These are phyloP conservation scores for Ploettnerulaceae sp. DNA, from an alignment of 2,329 filamentous ascomycete species.

Conservation along the genomic window DNA sequence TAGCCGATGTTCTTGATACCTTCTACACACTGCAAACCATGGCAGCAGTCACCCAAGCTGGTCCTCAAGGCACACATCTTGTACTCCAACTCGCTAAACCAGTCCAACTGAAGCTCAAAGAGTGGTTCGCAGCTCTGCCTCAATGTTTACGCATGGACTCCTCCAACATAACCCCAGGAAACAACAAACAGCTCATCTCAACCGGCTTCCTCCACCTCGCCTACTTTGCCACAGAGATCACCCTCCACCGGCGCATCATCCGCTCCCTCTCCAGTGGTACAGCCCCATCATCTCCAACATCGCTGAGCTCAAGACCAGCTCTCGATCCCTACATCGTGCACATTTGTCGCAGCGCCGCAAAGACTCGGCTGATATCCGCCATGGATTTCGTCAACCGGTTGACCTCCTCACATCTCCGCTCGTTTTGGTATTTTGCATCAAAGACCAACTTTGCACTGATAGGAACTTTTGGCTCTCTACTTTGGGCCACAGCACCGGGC, in stretches of 20 bases:
- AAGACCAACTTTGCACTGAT: conserved; percentile 93
- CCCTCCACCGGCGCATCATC: conserved; percentile 85
- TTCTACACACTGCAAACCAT: conserved; percentile 79
- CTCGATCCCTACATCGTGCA: conserved; percentile 79
- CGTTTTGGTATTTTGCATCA: conserved; percentile 88
- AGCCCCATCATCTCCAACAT: conserved; percentile 39
- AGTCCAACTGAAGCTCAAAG: conserved; percentile 75
- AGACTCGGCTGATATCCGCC: conserved; percentile 87
- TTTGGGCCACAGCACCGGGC: conserved; percentile 84
- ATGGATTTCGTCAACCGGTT: conserved; percentile 98
- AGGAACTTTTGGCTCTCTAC: conserved; percentile 83
- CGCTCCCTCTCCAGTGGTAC: conserved; percentile 59
- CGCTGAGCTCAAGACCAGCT: conserved; percentile 35
- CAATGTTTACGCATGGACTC: conserved; percentile 61
- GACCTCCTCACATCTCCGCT: conserved; percentile 76
- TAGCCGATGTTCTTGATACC: conserved; percentile 75
- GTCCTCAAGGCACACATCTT: conserved; percentile 64
- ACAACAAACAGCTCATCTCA: conserved; percentile 47
- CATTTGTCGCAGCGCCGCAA: conserved; percentile 89
- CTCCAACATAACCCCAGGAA: conserved; percentile 38
- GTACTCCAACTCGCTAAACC: conserved; percentile 74
- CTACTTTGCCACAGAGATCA: conserved; percentile 93
- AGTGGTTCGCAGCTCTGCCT: conserved; percentile 71
- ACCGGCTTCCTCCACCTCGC: conserved; percentile 80
- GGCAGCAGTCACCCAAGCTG: conserved; percentile 60